Evolutionary conservation across 768 basidiomycete species (phyloP), one percentile per base, ranked within the genome.

Genomic region (Russula vinacea): DNA sequence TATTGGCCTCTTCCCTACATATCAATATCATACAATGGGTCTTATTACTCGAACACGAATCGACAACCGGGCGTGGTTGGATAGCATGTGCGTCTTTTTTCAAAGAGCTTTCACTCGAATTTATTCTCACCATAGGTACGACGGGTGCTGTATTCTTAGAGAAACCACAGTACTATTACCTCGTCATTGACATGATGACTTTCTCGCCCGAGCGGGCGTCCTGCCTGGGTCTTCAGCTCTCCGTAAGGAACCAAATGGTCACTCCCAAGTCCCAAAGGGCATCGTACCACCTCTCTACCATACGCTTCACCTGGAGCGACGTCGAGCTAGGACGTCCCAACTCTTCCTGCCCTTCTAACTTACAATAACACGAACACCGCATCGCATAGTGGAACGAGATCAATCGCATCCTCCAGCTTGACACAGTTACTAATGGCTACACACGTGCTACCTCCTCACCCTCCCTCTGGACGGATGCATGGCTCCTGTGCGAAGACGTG

Each of bases 111-210:
- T 33, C n/a, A 29, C 13, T 16, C 49, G 33, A 2, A 32, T 29
- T 44, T 44, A 45, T 17, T 61, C 45, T 47, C 1, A 9, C 10
- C 14, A 16, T 59, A 85, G 84, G 84, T 71, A 90, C 92, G 11
- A 92, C 92, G 2, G 92, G 93, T 67, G 86, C 90, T 11, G 83
- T 94, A 19, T 93, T 90, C 75, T 77, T 92, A 50, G 92, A 94
- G 67, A 90, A 87, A 72, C 87, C 91, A 1, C 76, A 82, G 3
- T 84, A 84, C 68, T 94, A 92, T 70, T 92, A 94, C 72, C 78
- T 94, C 16, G 76, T 94, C 56, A 85, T 94, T 64, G 90, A 94
- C 74, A 75, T 93, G 54, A 89, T 88, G 47, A 86, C 88, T 9
- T 81, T 82, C 84, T 17, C 83, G 81, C 19, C 80, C 77, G 70